A percentile compares a stretch with the other conserved stretches of the same genome.
phyloP scores from a whole-genome alignment of 2,329 filamentous ascomycete genomes.

The Fusarium redolens region DNA sequence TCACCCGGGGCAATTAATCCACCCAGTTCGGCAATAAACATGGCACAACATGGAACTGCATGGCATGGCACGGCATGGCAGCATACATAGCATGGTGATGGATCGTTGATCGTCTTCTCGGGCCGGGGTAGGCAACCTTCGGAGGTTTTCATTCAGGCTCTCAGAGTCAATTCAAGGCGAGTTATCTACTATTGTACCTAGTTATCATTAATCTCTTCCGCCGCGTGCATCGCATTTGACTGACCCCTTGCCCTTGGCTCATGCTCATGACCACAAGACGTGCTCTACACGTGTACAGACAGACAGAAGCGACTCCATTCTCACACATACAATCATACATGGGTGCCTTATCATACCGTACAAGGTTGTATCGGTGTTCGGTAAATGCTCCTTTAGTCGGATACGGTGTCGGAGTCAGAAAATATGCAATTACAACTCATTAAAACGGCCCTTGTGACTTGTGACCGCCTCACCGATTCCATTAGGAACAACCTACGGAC shows the following conservation, averaged over 20 bases:
- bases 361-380: conserved; percentile 5
- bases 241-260: neutral
- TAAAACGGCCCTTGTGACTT: conserved; percentile 11
- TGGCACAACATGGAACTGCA: conserved; percentile 1
- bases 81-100: conserved; percentile 22
- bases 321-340: conserved; percentile 7
- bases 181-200: neutral
- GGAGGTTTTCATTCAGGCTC: conserved; percentile 33
- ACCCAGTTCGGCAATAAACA: conserved; percentile 18
- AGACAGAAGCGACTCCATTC: conserved; percentile 16
- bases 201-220: conserved; percentile 13
- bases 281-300: conserved; percentile 24
- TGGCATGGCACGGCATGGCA: conserved; percentile 1
- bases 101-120: conserved; percentile 25
- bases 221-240: neutral
- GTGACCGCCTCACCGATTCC: conserved; percentile 38
- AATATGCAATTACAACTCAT: conserved; percentile 34
- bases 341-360: conserved; percentile 16
- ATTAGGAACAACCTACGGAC: neutral
- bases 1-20: conserved; percentile 25
- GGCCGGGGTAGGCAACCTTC: conserved; percentile 30
- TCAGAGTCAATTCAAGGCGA: conserved; percentile 6
- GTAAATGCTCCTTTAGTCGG: conserved; percentile 4
- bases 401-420: conserved; percentile 7
- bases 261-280: conserved; percentile 13